These are phyloP conservation scores for Lachnellula subtilissima DNA, from an alignment of 2,329 filamentous ascomycete species.

Conservation along the genomic window DNA sequence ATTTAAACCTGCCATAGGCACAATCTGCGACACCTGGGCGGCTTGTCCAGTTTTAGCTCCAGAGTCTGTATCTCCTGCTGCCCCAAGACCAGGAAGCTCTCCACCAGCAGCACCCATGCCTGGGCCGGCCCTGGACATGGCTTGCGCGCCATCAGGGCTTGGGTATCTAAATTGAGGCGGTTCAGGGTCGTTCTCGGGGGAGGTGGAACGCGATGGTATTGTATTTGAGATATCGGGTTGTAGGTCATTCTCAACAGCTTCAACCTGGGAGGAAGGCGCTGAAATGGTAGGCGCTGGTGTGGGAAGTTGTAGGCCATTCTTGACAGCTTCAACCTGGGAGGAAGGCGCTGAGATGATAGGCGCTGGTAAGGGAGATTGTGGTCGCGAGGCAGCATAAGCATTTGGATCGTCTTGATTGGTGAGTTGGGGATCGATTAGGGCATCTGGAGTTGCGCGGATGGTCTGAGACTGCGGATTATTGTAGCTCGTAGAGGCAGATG, in stretches of 20 bases:
- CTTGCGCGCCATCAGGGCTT: conserved; percentile 3
- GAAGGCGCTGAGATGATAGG: neutral
- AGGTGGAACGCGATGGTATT: neutral
- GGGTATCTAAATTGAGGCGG: conserved; percentile 1
- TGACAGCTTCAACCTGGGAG: neutral
- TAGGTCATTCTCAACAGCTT: neutral
- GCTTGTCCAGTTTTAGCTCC: conserved; percentile 4
- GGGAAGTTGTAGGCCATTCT: neutral
- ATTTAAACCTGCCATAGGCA: conserved; percentile 22
- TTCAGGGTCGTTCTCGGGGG: neutral
- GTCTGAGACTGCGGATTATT: neutral
- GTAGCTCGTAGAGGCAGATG: neutral
- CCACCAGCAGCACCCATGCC: conserved; percentile 14
- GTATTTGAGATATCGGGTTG: neutral
- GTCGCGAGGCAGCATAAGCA: neutral
- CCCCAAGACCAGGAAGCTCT: neutral
- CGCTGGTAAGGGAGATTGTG: neutral
- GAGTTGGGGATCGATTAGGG: too few species aligned
- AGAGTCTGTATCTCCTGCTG: conserved; percentile 7
- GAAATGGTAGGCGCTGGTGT: neutral
- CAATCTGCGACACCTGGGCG: conserved; percentile 15
- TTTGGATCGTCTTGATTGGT: neutral
- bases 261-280: neutral
- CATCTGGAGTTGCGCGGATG: too few species aligned
- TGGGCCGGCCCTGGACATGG: neutral